These are phyloP conservation scores for Neospora caninum DNA, from an alignment of 169 alveolate species.

Conservation along the genomic window DNA sequence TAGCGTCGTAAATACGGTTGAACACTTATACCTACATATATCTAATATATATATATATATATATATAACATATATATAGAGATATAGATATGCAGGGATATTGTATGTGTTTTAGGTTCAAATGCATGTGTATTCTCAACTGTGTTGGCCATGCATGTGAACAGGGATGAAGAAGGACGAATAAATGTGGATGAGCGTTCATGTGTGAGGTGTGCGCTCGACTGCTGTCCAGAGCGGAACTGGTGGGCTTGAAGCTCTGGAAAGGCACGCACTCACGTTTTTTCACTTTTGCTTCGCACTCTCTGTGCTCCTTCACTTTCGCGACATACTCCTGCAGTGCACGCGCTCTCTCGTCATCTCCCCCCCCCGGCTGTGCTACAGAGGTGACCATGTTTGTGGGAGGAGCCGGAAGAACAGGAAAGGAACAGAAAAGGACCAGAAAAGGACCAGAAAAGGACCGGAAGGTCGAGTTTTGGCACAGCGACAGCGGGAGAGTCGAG, in stretches of 20 bases:
- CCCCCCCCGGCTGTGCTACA: constrained; percentile 1
- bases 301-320: constrained; percentile 77
- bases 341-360: constrained; percentile 48
- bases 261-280: constrained; percentile 44
- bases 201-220: too few relatives aligned
- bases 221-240: neutral
- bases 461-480: too few relatives aligned
- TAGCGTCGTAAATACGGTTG: too few relatives aligned
- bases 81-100: neutral
- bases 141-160: too few relatives aligned
- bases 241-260: neutral
- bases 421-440: neutral
- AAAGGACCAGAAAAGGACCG: neutral
- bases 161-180: too few relatives aligned
- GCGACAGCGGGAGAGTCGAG: too few relatives aligned
- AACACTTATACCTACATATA: neutral
- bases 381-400: constrained; percentile 3
- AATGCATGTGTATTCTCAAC: neutral
- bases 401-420: neutral
- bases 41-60: neutral
- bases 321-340: constrained; percentile 72
- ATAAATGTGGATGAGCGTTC: too few relatives aligned
- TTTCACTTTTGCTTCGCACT: constrained; percentile 72
- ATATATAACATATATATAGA: neutral
- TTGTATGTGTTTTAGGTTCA: neutral